A percentile compares a stretch with the other conserved stretches of the same genome.
Conservation (phyloP, 345 rosid genomes). For the Ricinus communis region DNA sequence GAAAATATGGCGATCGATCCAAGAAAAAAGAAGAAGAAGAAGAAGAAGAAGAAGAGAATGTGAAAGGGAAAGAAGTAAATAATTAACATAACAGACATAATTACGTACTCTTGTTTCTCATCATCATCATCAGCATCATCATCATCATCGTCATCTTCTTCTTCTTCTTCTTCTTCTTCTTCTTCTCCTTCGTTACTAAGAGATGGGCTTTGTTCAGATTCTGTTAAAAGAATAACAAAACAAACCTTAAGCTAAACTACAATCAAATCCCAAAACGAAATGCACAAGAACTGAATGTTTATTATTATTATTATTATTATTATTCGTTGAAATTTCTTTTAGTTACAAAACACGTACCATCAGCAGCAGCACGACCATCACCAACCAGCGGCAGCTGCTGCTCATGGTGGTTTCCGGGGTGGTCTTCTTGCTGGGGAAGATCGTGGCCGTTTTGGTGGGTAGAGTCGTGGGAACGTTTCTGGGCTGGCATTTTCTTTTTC, state of each 20-base stretch:
- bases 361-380: slow-evolving; percentile 12
- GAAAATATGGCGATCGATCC: slow-evolving; percentile 15
- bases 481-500: slow-evolving; percentile 24
- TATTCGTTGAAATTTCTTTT: neutral
- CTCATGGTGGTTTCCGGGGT: neutral
- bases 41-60: slow-evolving; percentile 3
- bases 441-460: slow-evolving; percentile 7
- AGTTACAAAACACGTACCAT: slow-evolving; percentile 17
- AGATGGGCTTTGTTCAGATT: slow-evolving; percentile 46
- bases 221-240: slow-evolving; percentile 23
- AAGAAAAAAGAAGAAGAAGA: slow-evolving; percentile 3
- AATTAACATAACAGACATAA: neutral
- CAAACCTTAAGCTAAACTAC: neutral
- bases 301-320: neutral
- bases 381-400: neutral
- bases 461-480: slow-evolving; percentile 20
- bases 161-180: slow-evolving; percentile 32
- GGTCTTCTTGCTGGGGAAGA: slow-evolving; percentile 5
- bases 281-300: neutral
- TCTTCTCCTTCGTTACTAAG: slow-evolving; percentile 35
- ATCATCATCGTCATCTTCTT: no score
- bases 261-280: slow-evolving; percentile 11
- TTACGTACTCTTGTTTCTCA: slow-evolving; percentile 41
- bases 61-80: neutral
- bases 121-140: no score